Evolutionary conservation across 148 eudicot species (phyloP), one percentile per base, ranked within the genome.

Genomic region (Oxyria digyna): DNA sequence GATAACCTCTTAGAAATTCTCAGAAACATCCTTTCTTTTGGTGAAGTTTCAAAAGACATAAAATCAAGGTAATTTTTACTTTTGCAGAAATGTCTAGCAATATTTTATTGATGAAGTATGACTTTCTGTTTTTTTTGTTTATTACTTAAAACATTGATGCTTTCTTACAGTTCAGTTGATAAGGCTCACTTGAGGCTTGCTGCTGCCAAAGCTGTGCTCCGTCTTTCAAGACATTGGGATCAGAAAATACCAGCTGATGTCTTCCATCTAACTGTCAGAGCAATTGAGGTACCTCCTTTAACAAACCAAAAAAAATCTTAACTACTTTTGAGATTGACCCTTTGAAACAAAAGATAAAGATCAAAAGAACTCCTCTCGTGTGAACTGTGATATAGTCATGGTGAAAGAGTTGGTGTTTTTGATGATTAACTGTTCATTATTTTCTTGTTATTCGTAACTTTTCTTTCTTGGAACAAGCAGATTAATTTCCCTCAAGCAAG

Each of bases 171-270:
- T 81, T 73, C 79, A 70, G 82, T 87, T 74, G 96, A 87, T 73
- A 91, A 79, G 87, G 96, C 99, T 72, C 99, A 94, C 77, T 69
- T 94, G 76, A 88, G 81, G 85, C 88, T 94, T 81, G 96, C 93
- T 73, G 83, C 97, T 71, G 97, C 97, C 26, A 91, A 94, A 75
- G 87, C 97, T 69, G 73, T 94, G 73, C 97, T 94, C 75, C 99
- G 99, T 57, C 85, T 94, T 43, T 91, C 97, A 65, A 91, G 83
- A 81, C 77, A 79, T 69, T 94, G 99, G 99, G 97, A 94, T 70
- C 82, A 84, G 54, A 84, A 84, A 75, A 87, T 94, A 78, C 89
- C 99, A 37, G 74, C 78, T 69, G 89, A 91, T 79, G 84, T 91
- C 73, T 87, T 94, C 76, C 81, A 87, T 75, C 87, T 87, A 18